Conservation (phyloP, 1,284 basidiomycete genomes). For the Ustilago tritici region DNA sequence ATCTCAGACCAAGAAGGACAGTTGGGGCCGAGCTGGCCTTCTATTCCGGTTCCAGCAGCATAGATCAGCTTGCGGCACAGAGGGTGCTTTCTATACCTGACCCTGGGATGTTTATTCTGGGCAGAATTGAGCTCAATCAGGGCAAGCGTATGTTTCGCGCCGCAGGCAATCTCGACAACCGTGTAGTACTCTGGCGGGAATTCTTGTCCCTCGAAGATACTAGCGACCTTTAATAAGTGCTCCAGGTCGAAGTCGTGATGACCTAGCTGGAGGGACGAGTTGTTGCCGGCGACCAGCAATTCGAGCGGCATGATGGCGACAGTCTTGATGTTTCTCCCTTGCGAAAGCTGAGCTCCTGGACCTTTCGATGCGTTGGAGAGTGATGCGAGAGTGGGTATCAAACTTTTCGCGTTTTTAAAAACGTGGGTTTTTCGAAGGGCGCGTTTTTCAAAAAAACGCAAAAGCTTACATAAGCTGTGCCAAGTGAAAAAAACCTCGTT, state of each 20-base stretch:
- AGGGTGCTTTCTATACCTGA: no score
- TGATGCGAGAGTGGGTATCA: not conserved
- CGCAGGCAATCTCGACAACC: slow-evolving; percentile 29
- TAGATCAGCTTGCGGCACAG: slow-evolving; percentile 18
- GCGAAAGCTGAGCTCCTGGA: not conserved
- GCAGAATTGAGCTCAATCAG: slow-evolving; percentile 7
- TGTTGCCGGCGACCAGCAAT: slow-evolving; percentile 47
- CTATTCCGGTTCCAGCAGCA: slow-evolving; percentile 26
- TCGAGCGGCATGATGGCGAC: slow-evolving; percentile 17
- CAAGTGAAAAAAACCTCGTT: no score
- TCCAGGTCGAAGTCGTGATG: slow-evolving; percentile 27
- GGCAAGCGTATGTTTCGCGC: slow-evolving; percentile 48
- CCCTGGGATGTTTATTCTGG: no score
- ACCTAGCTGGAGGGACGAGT: slow-evolving; percentile 46
- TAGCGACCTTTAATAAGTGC: slow-evolving; percentile 16
- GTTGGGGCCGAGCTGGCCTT: slow-evolving; percentile 35
- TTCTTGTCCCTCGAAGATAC: no score
- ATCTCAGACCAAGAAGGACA: no score
- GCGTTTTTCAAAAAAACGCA: no score
- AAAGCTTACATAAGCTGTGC: no score
- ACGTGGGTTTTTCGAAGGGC: no score
- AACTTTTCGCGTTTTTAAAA: no score
- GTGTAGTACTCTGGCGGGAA: slow-evolving; percentile 29
- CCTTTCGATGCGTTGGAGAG: not conserved
- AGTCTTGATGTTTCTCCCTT: not conserved